Conservation (phyloP, 202 grass and related monocot species). For the Zizania palustris region DNA sequence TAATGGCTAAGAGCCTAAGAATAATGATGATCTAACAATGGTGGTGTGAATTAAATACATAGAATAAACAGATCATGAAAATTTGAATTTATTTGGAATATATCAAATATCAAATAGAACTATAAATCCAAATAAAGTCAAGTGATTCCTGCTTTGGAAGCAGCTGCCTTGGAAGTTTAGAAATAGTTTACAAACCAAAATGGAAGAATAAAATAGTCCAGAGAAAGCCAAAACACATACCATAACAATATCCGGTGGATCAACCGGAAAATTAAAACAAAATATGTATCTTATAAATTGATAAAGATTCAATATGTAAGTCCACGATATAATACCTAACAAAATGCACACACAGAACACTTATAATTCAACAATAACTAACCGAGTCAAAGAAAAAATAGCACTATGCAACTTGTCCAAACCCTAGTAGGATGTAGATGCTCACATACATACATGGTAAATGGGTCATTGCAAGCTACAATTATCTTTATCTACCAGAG, state of each 20-base stretch:
- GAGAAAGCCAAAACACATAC: slow-evolving; percentile 53
- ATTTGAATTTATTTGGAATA: neutral
- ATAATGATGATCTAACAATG: slow-evolving; percentile 9
- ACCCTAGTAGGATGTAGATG: slow-evolving; percentile 2
- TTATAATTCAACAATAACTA: slow-evolving; percentile 3
- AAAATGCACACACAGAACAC: slow-evolving; percentile 11
- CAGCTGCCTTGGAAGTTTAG: neutral
- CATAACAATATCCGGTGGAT: slow-evolving; percentile 99
- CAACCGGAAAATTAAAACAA: slow-evolving; percentile 73
- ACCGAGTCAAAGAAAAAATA: neutral
- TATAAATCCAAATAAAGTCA: neutral
- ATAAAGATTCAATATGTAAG: neutral
- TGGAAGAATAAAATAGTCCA: slow-evolving; percentile 14
- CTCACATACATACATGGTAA: slow-evolving; percentile 25
- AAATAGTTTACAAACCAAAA: slow-evolving; percentile 38
- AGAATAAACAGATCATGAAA: slow-evolving; percentile 17
- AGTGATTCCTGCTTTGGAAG: neutral
- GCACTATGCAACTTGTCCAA: neutral
- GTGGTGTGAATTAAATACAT: neutral
- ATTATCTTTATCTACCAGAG: slow-evolving; percentile 4
- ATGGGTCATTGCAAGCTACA: neutral
- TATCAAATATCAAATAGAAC: slow-evolving; percentile 27
- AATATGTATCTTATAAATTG: slow-evolving; percentile 36
- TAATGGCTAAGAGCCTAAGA: slow-evolving; percentile 41
- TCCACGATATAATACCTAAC: slow-evolving; percentile 11